Conservation (phyloP, 2,329 filamentous ascomycete species). For the Pezicula radicicola region DNA sequence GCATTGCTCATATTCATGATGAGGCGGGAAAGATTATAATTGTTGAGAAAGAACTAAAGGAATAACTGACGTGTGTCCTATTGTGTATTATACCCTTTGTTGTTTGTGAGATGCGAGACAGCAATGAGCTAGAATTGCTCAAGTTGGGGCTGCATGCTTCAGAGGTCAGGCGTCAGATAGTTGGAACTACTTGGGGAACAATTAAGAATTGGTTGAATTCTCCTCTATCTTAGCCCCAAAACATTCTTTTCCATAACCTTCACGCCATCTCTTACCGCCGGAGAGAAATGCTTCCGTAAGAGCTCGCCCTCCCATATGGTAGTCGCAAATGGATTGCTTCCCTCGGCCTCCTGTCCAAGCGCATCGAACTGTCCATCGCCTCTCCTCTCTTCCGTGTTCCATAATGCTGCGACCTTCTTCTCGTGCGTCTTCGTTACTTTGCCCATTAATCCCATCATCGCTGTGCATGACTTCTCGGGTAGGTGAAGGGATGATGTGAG, state of each 20-base stretch:
- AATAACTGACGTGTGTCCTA: background rate
- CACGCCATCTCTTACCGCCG: slow-evolving; percentile 75
- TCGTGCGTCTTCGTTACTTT: slow-evolving; percentile 80
- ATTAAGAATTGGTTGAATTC: background rate
- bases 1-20: slow-evolving; percentile 17
- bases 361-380: slow-evolving; percentile 87
- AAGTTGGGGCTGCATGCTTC: background rate
- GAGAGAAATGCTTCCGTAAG: slow-evolving; percentile 80
- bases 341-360: slow-evolving; percentile 70
- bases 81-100: background rate
- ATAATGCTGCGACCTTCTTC: slow-evolving; percentile 78
- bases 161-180: background rate
- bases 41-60: slow-evolving; percentile 1
- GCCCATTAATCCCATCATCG: slow-evolving; percentile 72
- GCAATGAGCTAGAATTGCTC: too few relatives aligned
- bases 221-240: slow-evolving; percentile 23
- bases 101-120: background rate
- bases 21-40: slow-evolving; percentile 10
- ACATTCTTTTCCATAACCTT: slow-evolving; percentile 63
- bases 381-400: slow-evolving; percentile 91
- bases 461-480: slow-evolving; percentile 84
- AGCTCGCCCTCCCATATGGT: slow-evolving; percentile 95
- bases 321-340: slow-evolving; percentile 83
- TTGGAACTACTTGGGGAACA: background rate
- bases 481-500: slow-evolving; percentile 79